Percentiles rank a stretch among this genome's conserved stretches.
These are phyloP conservation scores for Monosporozyma unispora DNA, from an alignment of 805 yeast species.

Conservation along the genomic window DNA sequence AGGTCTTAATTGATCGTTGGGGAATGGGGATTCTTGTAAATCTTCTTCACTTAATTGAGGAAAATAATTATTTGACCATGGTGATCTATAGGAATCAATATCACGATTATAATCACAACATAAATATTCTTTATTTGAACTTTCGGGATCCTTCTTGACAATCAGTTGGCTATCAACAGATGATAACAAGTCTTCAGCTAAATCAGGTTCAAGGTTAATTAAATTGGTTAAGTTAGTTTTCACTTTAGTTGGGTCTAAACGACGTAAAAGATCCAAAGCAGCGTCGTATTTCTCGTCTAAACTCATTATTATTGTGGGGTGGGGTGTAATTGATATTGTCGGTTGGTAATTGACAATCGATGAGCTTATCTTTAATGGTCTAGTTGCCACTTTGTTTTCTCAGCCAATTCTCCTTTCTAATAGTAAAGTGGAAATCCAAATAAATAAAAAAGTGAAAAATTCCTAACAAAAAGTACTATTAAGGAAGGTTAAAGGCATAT, in stretches of 20 bases:
- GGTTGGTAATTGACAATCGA: no score
- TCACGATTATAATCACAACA: slow-evolving; percentile 94
- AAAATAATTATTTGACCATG: slow-evolving; percentile 71
- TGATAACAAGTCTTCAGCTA: slow-evolving; percentile 81
- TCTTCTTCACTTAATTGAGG: slow-evolving; percentile 36
- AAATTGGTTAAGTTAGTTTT: slow-evolving; percentile 38
- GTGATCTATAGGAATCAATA: slow-evolving; percentile 85
- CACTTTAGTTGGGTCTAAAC: slow-evolving; percentile 61
- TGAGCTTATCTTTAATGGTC: no score
- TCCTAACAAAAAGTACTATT: no score
- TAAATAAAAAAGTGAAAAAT: neutral
- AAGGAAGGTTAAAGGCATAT: no score
- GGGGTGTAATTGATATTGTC: no score
- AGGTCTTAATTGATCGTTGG: slow-evolving; percentile 55
- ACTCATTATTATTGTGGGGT: neutral
- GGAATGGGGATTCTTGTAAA: slow-evolving; percentile 64
- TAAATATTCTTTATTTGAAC: slow-evolving; percentile 49
- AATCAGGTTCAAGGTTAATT: slow-evolving; percentile 43
- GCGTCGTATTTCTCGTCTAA: slow-evolving; percentile 45
- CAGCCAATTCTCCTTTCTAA: no score
- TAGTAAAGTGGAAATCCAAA: neutral
- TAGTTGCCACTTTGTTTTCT: no score
- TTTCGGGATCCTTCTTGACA: slow-evolving; percentile 27
- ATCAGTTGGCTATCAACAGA: slow-evolving; percentile 78
- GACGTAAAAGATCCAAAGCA: slow-evolving; percentile 65